A percentile compares a stretch with the other conserved stretches of the same genome.
Evolutionary conservation across 345 rosid species (phyloP).

Genomic region (Syzygium grande): DNA sequence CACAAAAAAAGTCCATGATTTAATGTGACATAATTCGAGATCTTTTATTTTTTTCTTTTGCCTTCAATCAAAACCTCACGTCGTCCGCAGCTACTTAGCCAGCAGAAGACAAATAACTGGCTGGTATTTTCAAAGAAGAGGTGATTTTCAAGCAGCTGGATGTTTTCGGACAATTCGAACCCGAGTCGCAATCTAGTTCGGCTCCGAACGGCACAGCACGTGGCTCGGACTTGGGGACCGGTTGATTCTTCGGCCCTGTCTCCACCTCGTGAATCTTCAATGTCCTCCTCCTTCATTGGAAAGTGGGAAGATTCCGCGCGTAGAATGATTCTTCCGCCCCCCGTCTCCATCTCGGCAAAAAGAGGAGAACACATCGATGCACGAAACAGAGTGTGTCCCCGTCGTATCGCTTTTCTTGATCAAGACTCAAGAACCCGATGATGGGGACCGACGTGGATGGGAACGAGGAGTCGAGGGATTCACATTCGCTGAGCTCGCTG

Average conservation of each 20-base stretch:
- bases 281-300: not conserved
- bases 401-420: not conserved
- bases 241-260: not conserved
- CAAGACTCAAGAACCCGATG: too few species aligned
- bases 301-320: not conserved
- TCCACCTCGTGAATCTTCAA: not conserved
- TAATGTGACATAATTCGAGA: not conserved
- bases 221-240: not conserved
- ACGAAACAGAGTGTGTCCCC: not conserved
- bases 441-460: not conserved
- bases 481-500: accelerated
- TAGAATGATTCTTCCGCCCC: not conserved
- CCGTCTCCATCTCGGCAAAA: not conserved
- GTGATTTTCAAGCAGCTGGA: not conserved
- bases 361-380: too few species aligned
- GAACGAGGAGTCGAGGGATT: not conserved
- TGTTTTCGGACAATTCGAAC: not conserved
- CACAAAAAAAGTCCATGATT: too few species aligned
- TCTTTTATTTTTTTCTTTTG: not conserved
- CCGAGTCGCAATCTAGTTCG: not conserved
- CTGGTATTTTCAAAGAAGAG: not conserved
- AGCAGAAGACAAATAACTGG: not conserved
- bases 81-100: not conserved
- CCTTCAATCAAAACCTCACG: not conserved
- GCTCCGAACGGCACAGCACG: not conserved